Conservation (phyloP, 140 eudicot species). For the Stevia rebaudiana region DNA sequence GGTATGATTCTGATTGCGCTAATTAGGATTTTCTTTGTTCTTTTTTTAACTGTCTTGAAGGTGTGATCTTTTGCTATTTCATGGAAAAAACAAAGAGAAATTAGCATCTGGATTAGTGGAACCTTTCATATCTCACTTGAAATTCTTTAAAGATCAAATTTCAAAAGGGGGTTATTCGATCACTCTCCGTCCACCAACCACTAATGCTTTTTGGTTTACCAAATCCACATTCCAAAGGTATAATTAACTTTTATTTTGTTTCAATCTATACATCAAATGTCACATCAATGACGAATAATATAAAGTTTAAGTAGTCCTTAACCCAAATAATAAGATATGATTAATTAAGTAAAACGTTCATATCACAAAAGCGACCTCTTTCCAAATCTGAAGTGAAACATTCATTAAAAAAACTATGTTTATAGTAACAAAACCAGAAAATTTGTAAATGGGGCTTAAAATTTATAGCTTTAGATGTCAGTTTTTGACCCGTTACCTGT, state of each 20-base stretch:
- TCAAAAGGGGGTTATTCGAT: slow-evolving; percentile 95
- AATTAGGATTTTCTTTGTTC: slow-evolving; percentile 14
- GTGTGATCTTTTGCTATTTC: slow-evolving; percentile 84
- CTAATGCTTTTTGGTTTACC: slow-evolving; percentile 70
- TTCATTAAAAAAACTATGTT: slow-evolving; percentile 2
- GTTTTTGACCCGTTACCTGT: background rate
- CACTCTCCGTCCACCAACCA: slow-evolving; percentile 65
- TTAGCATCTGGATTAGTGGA: slow-evolving; percentile 92
- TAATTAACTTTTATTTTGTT: background rate
- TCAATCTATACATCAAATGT: slow-evolving; percentile 13
- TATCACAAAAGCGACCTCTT: slow-evolving; percentile 12
- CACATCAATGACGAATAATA: slow-evolving; percentile 2
- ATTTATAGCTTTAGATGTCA: background rate
- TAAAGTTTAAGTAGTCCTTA: slow-evolving; percentile 5
- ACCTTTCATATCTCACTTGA: slow-evolving; percentile 78
- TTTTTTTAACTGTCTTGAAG: slow-evolving; percentile 38
- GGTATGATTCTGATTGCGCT: slow-evolving; percentile 9
- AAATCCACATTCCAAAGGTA: slow-evolving; percentile 90
- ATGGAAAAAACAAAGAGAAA: slow-evolving; percentile 71
- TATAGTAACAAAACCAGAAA: background rate
- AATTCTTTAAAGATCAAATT: slow-evolving; percentile 84
- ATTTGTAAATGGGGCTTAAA: background rate
- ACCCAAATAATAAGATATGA: background rate
- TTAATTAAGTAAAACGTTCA: background rate
- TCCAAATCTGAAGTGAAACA: background rate